Base-by-base conservation (phyloP, 306 rosid species). In the Cucurbita pepo region DNA sequence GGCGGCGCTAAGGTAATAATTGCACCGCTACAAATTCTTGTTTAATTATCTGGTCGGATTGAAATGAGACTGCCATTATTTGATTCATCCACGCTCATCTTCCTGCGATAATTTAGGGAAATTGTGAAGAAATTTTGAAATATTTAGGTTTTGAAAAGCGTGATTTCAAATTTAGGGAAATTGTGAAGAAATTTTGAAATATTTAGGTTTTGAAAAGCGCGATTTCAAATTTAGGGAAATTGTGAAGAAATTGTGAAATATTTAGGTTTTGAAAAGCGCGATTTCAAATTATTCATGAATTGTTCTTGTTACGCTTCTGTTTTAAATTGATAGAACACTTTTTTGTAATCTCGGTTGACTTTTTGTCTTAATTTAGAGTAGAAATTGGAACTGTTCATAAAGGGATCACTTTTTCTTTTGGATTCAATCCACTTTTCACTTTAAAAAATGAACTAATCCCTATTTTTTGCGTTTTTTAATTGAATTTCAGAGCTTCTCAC, bases 1-100 rank as follows among this genome's bases (percentile, higher is more conserved):
- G 72, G 71, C 10, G 96, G 94, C 4, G 83, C 63, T 41, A 82
- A 74, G 98, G 98, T 92, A 63, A 2, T 6, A 4, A 22, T 69
- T 64, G 5, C 8, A 13, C 6, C 18, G 34, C 34, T 30, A 30
- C 34, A 30, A 30, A 30, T 30, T 30, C 34, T 1, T 2, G 34
- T 30, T 30, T 30, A 30, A 30, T 30, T 30, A 30, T 2, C 34
- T 30, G 34, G 34, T 30, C 3, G 34, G 34, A 30, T 30, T 30
- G 3, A 30, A 30, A 30, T 30, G 34, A 40, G 44, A 6, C 44
- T 8, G 8, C 44, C 43, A 38, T 6, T 38, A 38, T 51, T 51
- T 0, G n/a, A 52, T 52, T 15, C 34, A 30, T 30, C 22, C 66
- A 14, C 8, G 43, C 41, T 15, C 61, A 22, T 56, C 37, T 22